Base-by-base conservation (phyloP, 768 basidiomycete species). In the Suillus subluteus region DNA sequence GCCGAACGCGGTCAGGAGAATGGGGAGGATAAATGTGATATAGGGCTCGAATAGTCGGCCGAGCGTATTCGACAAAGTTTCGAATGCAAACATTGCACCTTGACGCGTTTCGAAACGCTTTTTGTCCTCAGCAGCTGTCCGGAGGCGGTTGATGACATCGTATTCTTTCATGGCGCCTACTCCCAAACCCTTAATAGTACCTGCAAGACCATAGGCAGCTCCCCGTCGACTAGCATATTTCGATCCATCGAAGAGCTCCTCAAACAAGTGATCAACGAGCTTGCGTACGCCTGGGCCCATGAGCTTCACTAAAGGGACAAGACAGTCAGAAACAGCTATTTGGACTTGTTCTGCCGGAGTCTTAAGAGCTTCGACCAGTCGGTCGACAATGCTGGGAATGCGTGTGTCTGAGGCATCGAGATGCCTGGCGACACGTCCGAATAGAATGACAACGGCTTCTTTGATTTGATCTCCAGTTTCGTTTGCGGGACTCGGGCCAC, bases 321-420 rank as follows among this genome's bases (percentile, higher is more conserved):
- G 82, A 79, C 97, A 99, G 66, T 98, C 98, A 0, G 96, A 94
- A 1, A 99, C 95, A 9, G 98, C 96, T 55, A 94, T 90, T 75
- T 99, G 97, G 0, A 99, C 98, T 74, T 96, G 91, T 75, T 99
- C 98, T 3, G 96, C 88, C 0, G 97, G 98, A 0, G 96, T 99
- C 77, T 91, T 91, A 65, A 99, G 82, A 1, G 97, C 94, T 40
- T 93, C 92, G 9, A 97, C 87, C 23, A 99, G 82, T 12, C 95
- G 83, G 67, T 94, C 88, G 11, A 98, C 91, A 68, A 98, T 92
- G 13, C 80, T 78, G 0, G 93, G 91, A 52, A 98, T 88, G 1
- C 96, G 90, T 6, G 82, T 68, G 75, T 98, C 96, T 0, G 86
- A 84, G 3, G 88, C 78, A 59, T 93, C 87, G 54, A 99, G 82